A percentile compares a stretch with the other conserved stretches of the same genome.
Evolutionary conservation across 208 protist genomes (phyloP).

Genomic region (Cochliopodium minus): DNA sequence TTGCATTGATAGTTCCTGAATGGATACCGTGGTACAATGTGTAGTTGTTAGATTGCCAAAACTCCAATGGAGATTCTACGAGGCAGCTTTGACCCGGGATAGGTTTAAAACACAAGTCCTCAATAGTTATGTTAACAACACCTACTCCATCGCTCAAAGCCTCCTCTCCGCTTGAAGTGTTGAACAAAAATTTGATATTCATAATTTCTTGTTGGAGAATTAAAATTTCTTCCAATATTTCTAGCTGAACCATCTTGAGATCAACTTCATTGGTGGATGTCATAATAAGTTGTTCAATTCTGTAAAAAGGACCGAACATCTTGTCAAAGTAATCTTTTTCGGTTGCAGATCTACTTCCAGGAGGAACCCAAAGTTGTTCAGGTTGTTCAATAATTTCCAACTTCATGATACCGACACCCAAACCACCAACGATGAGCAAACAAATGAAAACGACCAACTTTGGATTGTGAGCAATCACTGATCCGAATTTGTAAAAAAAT

Average conservation of each 20-base stretch:
- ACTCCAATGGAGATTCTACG: slow-evolving; percentile 6
- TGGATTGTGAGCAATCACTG: background rate
- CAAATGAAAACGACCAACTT: background rate
- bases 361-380: slow-evolving; percentile 7
- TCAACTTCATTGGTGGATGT: background rate
- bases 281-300: slow-evolving; percentile 20
- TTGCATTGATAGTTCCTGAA: background rate
- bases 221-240: slow-evolving; percentile 10
- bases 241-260: background rate
- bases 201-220: slow-evolving; percentile 12
- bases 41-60: slow-evolving; percentile 9
- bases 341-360: background rate
- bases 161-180: background rate
- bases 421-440: background rate
- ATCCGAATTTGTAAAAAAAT: slow-evolving; percentile 1
- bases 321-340: slow-evolving; percentile 25
- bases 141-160: too few species aligned
- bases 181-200: background rate
- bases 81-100: slow-evolving; percentile 13
- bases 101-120: slow-evolving; percentile 14
- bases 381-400: background rate
- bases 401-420: slow-evolving; percentile 1
- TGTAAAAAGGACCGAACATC: slow-evolving; percentile 16
- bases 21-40: background rate
- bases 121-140: background rate